Conservation (phyloP, 176 grass and related monocot species). For the Coix lacrymajobi region DNA sequence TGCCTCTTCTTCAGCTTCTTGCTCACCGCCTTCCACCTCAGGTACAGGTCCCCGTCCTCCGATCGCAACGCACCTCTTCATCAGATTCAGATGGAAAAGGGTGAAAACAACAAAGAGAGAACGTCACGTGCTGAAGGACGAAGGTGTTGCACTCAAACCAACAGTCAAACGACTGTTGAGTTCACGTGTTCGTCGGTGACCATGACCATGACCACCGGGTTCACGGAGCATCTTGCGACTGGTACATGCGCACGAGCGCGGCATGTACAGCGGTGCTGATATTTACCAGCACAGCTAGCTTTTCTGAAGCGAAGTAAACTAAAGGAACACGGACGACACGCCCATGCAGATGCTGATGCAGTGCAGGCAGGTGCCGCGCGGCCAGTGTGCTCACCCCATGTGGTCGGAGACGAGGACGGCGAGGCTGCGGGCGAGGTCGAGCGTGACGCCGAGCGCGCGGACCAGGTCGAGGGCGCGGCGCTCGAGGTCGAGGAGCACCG, state of each 20-base stretch:
- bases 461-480: constrained; percentile 44
- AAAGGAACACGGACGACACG: neutral
- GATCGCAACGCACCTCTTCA: constrained; percentile 72
- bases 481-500: constrained; percentile 60
- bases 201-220: neutral
- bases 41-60: constrained; percentile 67
- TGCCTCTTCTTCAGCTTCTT: constrained; percentile 66
- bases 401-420: constrained; percentile 75
- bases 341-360: neutral
- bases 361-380: neutral
- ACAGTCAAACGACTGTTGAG: neutral
- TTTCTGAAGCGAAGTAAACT: neutral
- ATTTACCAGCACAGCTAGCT: neutral
- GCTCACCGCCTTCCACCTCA: constrained; percentile 75
- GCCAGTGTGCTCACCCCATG: constrained; percentile 54
- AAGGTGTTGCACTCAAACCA: neutral
- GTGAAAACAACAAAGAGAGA: neutral
- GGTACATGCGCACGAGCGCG: neutral
- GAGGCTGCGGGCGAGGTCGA: constrained; percentile 62
- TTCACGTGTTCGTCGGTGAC: constrained; percentile 23
- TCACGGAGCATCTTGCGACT: neutral
- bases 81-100: neutral
- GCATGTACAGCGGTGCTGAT: neutral
- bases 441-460: constrained; percentile 37
- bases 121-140: neutral